Conservation (phyloP, 2,329 filamentous ascomycete species). For the Talaromyces sp. region DNA sequence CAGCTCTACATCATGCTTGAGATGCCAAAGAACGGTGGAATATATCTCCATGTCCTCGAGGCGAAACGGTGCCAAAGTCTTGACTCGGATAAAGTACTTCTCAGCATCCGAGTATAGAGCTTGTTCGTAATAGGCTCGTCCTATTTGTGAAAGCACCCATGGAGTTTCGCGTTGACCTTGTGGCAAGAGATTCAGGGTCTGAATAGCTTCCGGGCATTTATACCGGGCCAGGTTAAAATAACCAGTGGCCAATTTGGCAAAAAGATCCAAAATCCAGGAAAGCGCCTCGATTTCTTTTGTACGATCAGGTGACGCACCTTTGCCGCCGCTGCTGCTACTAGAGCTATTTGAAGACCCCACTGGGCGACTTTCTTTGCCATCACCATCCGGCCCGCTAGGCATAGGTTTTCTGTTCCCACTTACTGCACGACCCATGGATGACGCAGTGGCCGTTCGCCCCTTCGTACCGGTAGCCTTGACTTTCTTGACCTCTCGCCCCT, state of each 20-base stretch:
- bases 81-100: slow-evolving; percentile 74
- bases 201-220: slow-evolving; percentile 70
- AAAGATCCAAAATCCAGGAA: slow-evolving; percentile 69
- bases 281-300: slow-evolving; percentile 69
- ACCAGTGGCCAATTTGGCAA: slow-evolving; percentile 74
- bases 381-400: slow-evolving; percentile 55
- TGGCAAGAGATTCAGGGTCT: slow-evolving; percentile 66
- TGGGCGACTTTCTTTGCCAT: slow-evolving; percentile 55
- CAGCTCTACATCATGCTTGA: slow-evolving; percentile 86
- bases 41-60: slow-evolving; percentile 97
- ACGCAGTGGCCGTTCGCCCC: slow-evolving; percentile 59
- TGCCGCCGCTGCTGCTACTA: slow-evolving; percentile 19
- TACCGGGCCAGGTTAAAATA: slow-evolving; percentile 76
- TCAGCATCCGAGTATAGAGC: slow-evolving; percentile 81
- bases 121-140: slow-evolving; percentile 86
- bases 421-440: slow-evolving; percentile 77
- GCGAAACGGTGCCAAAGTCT: slow-evolving; percentile 72
- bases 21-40: slow-evolving; percentile 97
- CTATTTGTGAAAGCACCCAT: slow-evolving; percentile 88
- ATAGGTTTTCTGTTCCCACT: slow-evolving; percentile 79
- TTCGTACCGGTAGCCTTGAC: slow-evolving; percentile 69
- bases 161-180: slow-evolving; percentile 78
- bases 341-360: slow-evolving; percentile 24
- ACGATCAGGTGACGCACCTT: slow-evolving; percentile 43
- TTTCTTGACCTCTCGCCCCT: slow-evolving; percentile 74